Percentiles rank a stretch among this genome's conserved stretches.
phyloP scores from a whole-genome alignment of 164 flowering plant genomes.

The Vitis rotundifolia region DNA sequence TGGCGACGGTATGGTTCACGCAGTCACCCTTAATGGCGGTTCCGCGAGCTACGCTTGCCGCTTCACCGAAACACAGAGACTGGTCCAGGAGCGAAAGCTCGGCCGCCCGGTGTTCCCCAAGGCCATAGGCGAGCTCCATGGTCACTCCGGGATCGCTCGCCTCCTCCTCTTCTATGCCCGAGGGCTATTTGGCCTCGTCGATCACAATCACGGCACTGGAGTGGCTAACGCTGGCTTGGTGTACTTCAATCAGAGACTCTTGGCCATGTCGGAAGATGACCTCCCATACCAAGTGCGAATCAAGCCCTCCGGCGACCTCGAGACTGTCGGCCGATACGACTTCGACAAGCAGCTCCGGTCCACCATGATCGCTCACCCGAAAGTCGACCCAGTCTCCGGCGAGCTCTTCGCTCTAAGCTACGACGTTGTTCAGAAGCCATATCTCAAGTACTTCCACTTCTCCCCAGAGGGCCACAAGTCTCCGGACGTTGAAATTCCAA shows the following conservation, averaged over 20 bases:
- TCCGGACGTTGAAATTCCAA: slow-evolving; percentile 35
- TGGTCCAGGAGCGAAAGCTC: slow-evolving; percentile 24
- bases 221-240: slow-evolving; percentile 44
- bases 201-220: slow-evolving; percentile 30
- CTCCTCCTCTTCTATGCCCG: slow-evolving; percentile 31
- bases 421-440: slow-evolving; percentile 34
- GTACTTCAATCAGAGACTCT: slow-evolving; percentile 32
- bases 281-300: slow-evolving; percentile 33
- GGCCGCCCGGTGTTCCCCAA: slow-evolving; percentile 40
- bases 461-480: slow-evolving; percentile 29
- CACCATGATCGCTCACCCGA: slow-evolving; percentile 45
- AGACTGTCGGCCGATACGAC: slow-evolving; percentile 29
- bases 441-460: slow-evolving; percentile 32
- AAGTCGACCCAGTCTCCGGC: slow-evolving; percentile 29
- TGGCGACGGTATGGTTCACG: slow-evolving; percentile 46
- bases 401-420: slow-evolving; percentile 39
- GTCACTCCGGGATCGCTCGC: slow-evolving; percentile 36
- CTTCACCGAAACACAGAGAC: slow-evolving; percentile 33
- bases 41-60: slow-evolving; percentile 35
- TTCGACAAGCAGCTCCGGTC: slow-evolving; percentile 27
- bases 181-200: slow-evolving; percentile 30
- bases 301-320: slow-evolving; percentile 26
- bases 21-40: slow-evolving; percentile 23
- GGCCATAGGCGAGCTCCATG: slow-evolving; percentile 44
- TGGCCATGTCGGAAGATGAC: slow-evolving; percentile 46